Evolutionary conservation across 1,139 yeast genomes (phyloP).

Genomic region (Sugiyamaella novakii): DNA sequence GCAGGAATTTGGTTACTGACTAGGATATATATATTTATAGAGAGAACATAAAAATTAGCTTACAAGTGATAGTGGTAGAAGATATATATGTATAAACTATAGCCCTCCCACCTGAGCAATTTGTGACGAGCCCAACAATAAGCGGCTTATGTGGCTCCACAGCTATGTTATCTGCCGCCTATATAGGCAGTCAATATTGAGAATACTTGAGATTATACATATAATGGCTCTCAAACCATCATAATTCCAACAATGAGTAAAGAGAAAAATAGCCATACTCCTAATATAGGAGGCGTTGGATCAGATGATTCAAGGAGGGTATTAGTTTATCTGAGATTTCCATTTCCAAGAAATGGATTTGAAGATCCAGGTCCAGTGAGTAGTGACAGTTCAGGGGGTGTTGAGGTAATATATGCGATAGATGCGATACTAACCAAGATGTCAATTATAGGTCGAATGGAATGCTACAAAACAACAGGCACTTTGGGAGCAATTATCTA

Average conservation of each 20-base stretch:
- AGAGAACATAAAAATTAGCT: too few species aligned
- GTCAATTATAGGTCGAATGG: conserved; percentile 48
- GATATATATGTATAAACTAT: too few species aligned
- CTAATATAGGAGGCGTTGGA: background rate
- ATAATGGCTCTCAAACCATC: too few species aligned
- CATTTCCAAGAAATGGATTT: conserved; percentile 46
- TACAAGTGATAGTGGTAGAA: background rate
- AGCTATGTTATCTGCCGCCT: background rate
- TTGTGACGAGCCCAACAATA: background rate
- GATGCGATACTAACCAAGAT: too few species aligned
- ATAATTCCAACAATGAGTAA: too few species aligned
- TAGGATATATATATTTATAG: too few species aligned
- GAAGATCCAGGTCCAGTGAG: conserved; percentile 46
- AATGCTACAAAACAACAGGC: conserved; percentile 44
- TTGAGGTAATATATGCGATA: too few species aligned
- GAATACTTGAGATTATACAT: too few species aligned
- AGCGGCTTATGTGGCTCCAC: background rate
- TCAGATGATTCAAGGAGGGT: conserved; percentile 19
- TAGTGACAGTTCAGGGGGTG: too few species aligned
- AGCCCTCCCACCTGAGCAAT: too few species aligned
- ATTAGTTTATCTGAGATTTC: conserved; percentile 45
- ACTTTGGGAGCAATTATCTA: conserved; percentile 47
- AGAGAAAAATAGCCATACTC: background rate
- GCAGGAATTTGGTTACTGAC: too few species aligned
- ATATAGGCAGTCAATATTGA: too few species aligned